Evolutionary conservation across 257 asterid genomes (phyloP).

Genomic region (Gentiana straminea): DNA sequence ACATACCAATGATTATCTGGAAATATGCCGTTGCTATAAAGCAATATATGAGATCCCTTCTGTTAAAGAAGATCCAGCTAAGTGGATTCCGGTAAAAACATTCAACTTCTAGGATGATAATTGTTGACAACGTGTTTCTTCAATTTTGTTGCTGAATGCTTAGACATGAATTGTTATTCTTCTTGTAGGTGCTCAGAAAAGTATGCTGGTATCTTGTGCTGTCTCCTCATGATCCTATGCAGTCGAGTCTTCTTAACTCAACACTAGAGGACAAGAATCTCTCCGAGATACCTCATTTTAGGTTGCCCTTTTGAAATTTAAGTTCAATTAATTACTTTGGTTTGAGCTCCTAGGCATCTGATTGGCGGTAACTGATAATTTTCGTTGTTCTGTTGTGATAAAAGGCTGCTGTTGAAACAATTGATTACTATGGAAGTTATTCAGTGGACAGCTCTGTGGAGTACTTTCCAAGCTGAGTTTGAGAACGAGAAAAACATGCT

Average conservation of each 20-base stretch:
- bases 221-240: constrained; percentile 94
- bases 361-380: not conserved
- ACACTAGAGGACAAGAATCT: constrained; percentile 94
- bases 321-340: no score
- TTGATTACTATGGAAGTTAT: constrained; percentile 92
- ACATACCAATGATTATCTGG: constrained; percentile 87
- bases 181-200: constrained; percentile 72
- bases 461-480: constrained; percentile 76
- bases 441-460: constrained; percentile 83
- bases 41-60: constrained; percentile 87
- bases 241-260: constrained; percentile 88
- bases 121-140: not conserved
- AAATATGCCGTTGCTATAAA: constrained; percentile 93
- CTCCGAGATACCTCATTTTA: constrained; percentile 85
- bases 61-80: constrained; percentile 73
- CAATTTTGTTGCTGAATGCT: not conserved
- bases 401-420: constrained; percentile 71
- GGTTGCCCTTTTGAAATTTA: constrained; percentile 21
- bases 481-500: constrained; percentile 78
- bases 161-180: not conserved
- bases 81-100: constrained; percentile 71
- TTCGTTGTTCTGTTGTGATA: constrained; percentile 1
- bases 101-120: not conserved
- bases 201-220: constrained; percentile 92
- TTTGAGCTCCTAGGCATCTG: not conserved